These are phyloP conservation scores for Phytopythium oedochilum DNA, from an alignment of 352 stramenopile species.

Conservation along the genomic window DNA sequence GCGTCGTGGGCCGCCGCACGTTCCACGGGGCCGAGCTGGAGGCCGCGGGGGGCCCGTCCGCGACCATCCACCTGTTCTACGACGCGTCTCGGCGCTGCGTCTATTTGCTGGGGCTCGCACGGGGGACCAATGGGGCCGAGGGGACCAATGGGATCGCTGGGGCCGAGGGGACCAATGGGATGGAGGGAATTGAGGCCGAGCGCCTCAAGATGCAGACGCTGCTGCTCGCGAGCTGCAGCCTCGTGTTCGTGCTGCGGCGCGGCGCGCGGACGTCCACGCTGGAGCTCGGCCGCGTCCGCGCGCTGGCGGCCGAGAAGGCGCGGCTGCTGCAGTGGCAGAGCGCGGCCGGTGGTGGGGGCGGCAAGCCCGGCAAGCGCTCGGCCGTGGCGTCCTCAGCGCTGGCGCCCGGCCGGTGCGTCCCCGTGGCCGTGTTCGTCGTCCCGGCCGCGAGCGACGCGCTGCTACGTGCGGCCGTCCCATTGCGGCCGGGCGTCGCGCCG, in stretches of 20 bases:
- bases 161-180: too few relatives aligned
- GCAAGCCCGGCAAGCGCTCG: slow-evolving; percentile 35
- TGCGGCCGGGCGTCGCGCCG: slow-evolving; percentile 6
- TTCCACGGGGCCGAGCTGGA: slow-evolving; percentile 27
- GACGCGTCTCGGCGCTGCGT: slow-evolving; percentile 38
- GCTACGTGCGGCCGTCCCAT: slow-evolving; percentile 21
- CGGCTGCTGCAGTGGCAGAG: slow-evolving; percentile 32
- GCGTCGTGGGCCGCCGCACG: slow-evolving; percentile 47
- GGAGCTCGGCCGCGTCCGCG: slow-evolving; percentile 42
- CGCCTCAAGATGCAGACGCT: slow-evolving; percentile 65
- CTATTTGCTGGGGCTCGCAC: slow-evolving; percentile 49
- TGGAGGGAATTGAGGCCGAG: too few relatives aligned
- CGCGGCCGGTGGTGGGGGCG: neutral
- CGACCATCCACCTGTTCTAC: slow-evolving; percentile 57
- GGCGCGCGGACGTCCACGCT: slow-evolving; percentile 29
- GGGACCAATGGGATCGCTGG: too few relatives aligned
- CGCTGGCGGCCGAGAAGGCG: slow-evolving; percentile 49
- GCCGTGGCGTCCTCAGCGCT: slow-evolving; percentile 22
- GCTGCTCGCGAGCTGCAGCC: slow-evolving; percentile 50
- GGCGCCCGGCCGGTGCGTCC: slow-evolving; percentile 54
- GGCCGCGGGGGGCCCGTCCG: slow-evolving; percentile 6
- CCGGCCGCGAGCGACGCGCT: slow-evolving; percentile 46
- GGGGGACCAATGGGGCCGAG: neutral
- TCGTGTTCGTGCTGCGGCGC: slow-evolving; percentile 52
- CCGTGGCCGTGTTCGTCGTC: slow-evolving; percentile 56